Percentiles rank a stretch among this genome's conserved stretches.
phyloP scores from a whole-genome alignment of 495 filamentous ascomycete genomes.

The Penicillium canariense region DNA sequence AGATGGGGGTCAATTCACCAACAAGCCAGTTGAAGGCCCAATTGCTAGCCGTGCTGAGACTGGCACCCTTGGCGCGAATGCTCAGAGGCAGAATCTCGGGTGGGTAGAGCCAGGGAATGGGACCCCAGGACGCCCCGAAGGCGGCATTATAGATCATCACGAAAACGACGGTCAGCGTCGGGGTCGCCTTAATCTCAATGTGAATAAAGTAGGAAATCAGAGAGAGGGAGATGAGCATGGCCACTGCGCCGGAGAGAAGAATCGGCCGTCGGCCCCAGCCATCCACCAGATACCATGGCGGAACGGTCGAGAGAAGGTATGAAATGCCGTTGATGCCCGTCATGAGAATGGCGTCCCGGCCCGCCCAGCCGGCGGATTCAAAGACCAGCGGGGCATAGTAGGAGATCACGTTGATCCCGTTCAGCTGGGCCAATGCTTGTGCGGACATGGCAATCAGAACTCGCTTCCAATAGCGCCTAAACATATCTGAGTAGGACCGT shows the following conservation, averaged over 20 bases:
- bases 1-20: conserved; percentile 86
- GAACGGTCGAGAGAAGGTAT: conserved; percentile 86
- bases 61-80: conserved; percentile 96
- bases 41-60: conserved; percentile 92
- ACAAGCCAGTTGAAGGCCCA: conserved; percentile 99
- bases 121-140: conserved; percentile 98
- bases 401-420: conserved; percentile 99
- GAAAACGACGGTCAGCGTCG: conserved; percentile 81
- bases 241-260: conserved; percentile 83
- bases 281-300: conserved; percentile 97
- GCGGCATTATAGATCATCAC: conserved; percentile 99
- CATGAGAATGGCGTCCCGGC: conserved; percentile 91
- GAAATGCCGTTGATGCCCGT: conserved; percentile 94
- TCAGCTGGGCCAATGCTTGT: conserved; percentile 90
- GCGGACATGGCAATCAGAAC: conserved; percentile 99
- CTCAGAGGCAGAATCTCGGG: conserved; percentile 96
- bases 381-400: conserved; percentile 98
- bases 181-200: conserved; percentile 74
- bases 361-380: conserved; percentile 90
- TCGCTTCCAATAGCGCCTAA: conserved; percentile 83
- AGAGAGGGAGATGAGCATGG: conserved; percentile 89
- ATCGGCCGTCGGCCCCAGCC: conserved; percentile 87
- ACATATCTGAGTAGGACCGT: conserved; percentile 90
- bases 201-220: conserved; percentile 94
- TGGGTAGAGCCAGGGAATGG: conserved; percentile 96